phyloP scores from a whole-genome alignment of 768 basidiomycete genomes.

The Leccinum variicolor region DNA sequence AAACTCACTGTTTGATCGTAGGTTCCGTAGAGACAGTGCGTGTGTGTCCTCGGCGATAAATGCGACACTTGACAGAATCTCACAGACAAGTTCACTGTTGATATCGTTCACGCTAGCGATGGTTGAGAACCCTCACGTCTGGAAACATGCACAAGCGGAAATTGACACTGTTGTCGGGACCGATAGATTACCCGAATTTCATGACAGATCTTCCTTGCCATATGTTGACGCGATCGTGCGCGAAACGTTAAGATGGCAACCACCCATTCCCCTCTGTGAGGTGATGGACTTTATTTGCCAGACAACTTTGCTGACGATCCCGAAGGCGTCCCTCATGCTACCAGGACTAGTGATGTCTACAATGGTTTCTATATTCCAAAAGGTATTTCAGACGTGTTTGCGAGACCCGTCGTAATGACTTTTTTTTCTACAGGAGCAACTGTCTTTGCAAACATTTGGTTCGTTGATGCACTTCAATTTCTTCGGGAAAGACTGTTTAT shows the following conservation, averaged over 20 bases:
- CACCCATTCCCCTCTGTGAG: constrained; percentile 4
- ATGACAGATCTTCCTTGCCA: constrained; percentile 4
- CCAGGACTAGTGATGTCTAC: constrained; percentile 39
- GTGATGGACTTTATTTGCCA: not conserved
- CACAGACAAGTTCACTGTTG: not conserved
- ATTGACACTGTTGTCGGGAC: constrained; percentile 9
- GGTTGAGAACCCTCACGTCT: constrained; percentile 10
- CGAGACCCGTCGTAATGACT: not conserved
- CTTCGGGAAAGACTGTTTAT: not conserved
- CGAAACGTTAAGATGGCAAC: constrained; percentile 12
- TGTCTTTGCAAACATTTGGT: constrained; percentile 16
- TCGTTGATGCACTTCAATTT: not conserved
- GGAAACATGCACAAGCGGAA: constrained; percentile 9
- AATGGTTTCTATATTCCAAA: constrained; percentile 49
- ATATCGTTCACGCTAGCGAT: constrained; percentile 11
- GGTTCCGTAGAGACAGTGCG: constrained; percentile 13
- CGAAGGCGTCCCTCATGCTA: constrained; percentile 15
- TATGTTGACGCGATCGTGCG: constrained; percentile 13
- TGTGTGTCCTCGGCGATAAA: not conserved
- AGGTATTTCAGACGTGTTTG: constrained; percentile 25
- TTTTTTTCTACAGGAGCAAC: constrained; percentile 4
- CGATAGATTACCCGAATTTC: constrained; percentile 7
- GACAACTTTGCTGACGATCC: not conserved
- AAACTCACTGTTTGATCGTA: not conserved
- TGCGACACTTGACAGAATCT: not conserved